Evolutionary conservation across 2,329 filamentous ascomycete genomes (phyloP), one percentile per base, ranked within the genome.

Genomic region (Exophiala oligosperma): DNA sequence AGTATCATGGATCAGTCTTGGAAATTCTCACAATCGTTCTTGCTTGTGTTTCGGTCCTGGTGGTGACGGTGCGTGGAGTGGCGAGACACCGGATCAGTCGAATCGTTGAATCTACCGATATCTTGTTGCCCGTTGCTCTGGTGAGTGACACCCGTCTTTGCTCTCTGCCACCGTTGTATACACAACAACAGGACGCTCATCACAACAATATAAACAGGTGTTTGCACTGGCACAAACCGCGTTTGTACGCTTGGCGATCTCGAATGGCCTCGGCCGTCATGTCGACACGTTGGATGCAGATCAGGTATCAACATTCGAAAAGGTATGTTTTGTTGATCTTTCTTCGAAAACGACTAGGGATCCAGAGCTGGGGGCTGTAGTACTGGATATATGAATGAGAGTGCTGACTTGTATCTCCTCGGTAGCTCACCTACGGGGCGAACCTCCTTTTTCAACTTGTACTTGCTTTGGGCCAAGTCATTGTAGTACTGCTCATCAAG

Each of bases 401-500:
- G 6, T 35, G 9, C 32, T 35, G 32, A 35, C 32, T 35, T 9
- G 17, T 17, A 9, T 35, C 32, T 35, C 4, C 28, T 7, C 4
- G 5, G 17, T 37, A 60, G 57, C 49, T 60, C 14, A 60, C 29
- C 12, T 60, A 60, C 46, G 49, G 43, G 23, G 55, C 53, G 49
- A 60, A 56, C 37, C 53, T 60, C 29, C 52, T 55, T 26, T 53
- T 53, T 23, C 57, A 56, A 47, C 26, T 53, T 8, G 52, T 60
- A n/a, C 41, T 60, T 21, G 52, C 53, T 23, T 17, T 56, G 7
- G 40, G 28, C 17, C 48, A 60, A 29, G 49, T 54, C 40, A 55
- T 60, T 46, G 49, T 60, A n/a, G 46, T 60, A 6, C 46, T 60
- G 21, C 53, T 60, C 17, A 51, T 60, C 41, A 60, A 60, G 40